These are phyloP conservation scores for Populus ilicifolia DNA, from an alignment of 345 rosid species.

Conservation along the genomic window DNA sequence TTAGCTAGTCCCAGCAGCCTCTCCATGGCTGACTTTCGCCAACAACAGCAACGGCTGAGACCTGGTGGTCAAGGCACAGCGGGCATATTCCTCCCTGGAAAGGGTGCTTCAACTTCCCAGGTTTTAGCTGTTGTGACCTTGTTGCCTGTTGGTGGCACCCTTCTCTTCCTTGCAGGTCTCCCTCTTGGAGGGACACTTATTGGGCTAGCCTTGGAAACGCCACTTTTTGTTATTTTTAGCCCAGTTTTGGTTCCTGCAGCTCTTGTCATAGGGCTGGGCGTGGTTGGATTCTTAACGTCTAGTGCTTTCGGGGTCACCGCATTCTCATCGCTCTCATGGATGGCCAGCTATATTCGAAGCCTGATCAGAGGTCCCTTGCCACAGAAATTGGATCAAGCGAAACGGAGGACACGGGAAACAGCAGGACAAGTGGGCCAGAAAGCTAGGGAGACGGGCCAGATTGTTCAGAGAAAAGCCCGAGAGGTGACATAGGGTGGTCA, in stretches of 20 bases:
- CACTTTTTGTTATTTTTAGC: conserved; percentile 66
- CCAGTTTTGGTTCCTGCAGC: conserved; percentile 77
- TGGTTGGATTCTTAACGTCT: conserved; percentile 57
- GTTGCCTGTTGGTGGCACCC: conserved; percentile 56
- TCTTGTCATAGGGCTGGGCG: conserved; percentile 45
- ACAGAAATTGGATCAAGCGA: conserved; percentile 49
- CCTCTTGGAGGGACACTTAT: conserved; percentile 61
- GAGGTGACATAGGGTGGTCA: conserved; percentile 21
- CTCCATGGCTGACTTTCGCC: not conserved
- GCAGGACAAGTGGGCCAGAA: conserved; percentile 54
- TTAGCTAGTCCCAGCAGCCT: not conserved
- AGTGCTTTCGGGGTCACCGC: conserved; percentile 75
- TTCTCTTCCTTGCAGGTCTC: conserved; percentile 61
- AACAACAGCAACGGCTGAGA: not conserved
- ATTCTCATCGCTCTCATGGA: conserved; percentile 57
- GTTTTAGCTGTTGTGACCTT: conserved; percentile 48
- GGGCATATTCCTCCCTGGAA: not conserved
- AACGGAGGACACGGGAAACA: conserved; percentile 39
- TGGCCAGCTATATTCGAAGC: conserved; percentile 35
- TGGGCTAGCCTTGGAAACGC: conserved; percentile 55
- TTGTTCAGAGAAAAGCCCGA: conserved; percentile 47
- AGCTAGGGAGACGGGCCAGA: conserved; percentile 64
- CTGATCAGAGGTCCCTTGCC: conserved; percentile 28
- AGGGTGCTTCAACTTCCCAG: conserved; percentile 33
- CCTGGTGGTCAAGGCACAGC: not conserved